phyloP scores from a whole-genome alignment of 2,329 filamentous ascomycete species.

The Aureobasidium mangrovei region DNA sequence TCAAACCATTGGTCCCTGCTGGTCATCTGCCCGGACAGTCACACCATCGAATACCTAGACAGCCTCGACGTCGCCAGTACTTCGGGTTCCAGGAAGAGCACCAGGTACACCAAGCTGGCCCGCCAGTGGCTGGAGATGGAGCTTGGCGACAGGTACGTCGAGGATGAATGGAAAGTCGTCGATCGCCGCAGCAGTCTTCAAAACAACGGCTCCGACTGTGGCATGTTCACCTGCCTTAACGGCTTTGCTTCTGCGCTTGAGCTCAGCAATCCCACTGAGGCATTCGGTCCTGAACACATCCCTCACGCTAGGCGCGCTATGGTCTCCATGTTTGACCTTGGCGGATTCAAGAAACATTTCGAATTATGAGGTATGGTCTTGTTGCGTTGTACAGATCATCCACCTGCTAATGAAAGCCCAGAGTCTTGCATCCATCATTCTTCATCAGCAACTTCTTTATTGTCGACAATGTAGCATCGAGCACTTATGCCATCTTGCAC shows the following conservation, averaged over 20 bases:
- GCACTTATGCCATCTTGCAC: too few species aligned
- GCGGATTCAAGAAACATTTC: conserved; percentile 57
- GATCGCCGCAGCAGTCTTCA: conserved; percentile 48
- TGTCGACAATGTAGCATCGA: too few species aligned
- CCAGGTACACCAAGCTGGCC: conserved; percentile 19
- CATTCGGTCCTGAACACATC: conserved; percentile 49
- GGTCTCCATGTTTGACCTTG: conserved; percentile 56
- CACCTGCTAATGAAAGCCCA: too few species aligned
- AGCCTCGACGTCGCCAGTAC: conserved; percentile 42
- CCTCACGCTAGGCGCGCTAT: conserved; percentile 44
- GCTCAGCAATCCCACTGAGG: conserved; percentile 25
- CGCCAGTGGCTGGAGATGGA: conserved; percentile 51
- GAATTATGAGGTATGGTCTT: conserved; percentile 1
- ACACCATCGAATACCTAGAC: conserved; percentile 60
- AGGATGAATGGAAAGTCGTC: conserved; percentile 50
- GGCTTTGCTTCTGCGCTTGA: conserved; percentile 49
- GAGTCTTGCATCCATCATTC: too few species aligned
- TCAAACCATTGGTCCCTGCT: conserved; percentile 63
- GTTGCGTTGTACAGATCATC: too few species aligned
- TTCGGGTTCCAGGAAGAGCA: conserved; percentile 5
- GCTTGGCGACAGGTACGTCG: conserved; percentile 47
- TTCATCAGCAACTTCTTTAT: not conserved
- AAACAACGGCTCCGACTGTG: conserved; percentile 63
- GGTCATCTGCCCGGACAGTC: conserved; percentile 53
- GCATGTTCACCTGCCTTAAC: conserved; percentile 69